phyloP scores from a whole-genome alignment of 2,329 filamentous ascomycete genomes.

The Elsinoe perseae region DNA sequence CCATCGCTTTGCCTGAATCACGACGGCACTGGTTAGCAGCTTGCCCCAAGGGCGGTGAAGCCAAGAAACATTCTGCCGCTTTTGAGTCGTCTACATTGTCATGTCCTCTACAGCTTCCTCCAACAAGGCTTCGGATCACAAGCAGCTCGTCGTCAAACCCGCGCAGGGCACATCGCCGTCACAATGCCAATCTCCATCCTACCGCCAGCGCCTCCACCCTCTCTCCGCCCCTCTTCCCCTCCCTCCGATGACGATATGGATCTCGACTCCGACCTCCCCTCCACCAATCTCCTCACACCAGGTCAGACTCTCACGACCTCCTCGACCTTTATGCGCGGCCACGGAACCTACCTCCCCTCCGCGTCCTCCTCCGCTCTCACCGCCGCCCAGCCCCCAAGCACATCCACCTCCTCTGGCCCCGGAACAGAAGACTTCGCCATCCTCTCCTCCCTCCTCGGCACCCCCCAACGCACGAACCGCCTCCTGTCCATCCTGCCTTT shows the following conservation, averaged over 20 bases:
- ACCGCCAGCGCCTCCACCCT: conserved; percentile 39
- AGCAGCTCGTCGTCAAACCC: background rate
- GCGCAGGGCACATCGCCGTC: background rate
- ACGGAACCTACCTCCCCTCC: conserved; percentile 67
- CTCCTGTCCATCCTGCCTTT: conserved; percentile 85
- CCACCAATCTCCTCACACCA: conserved; percentile 66
- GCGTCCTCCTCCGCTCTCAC: conserved; percentile 27
- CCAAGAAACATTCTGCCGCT: background rate
- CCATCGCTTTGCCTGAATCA: background rate
- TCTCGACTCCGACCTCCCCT: conserved; percentile 41
- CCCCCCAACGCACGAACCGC: conserved; percentile 89
- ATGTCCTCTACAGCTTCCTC: background rate
- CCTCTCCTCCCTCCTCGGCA: conserved; percentile 82
- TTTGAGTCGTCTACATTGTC: background rate
- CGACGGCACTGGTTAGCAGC: background rate
- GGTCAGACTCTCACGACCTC: conserved; percentile 83
- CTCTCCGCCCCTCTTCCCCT: conserved; percentile 23
- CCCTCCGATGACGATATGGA: conserved; percentile 29
- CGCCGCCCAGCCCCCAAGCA: conserved; percentile 55
- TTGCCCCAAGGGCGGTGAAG: background rate
- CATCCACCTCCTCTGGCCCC: conserved; percentile 22
- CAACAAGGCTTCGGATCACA: too few species aligned
- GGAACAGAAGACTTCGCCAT: conserved; percentile 46
- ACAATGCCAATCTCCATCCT: conserved; percentile 55
- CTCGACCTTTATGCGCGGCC: conserved; percentile 96